Evolutionary conservation across 2,329 filamentous ascomycete genomes (phyloP), one percentile per base, ranked within the genome.

Genomic region (Colletotrichum echinochloae): DNA sequence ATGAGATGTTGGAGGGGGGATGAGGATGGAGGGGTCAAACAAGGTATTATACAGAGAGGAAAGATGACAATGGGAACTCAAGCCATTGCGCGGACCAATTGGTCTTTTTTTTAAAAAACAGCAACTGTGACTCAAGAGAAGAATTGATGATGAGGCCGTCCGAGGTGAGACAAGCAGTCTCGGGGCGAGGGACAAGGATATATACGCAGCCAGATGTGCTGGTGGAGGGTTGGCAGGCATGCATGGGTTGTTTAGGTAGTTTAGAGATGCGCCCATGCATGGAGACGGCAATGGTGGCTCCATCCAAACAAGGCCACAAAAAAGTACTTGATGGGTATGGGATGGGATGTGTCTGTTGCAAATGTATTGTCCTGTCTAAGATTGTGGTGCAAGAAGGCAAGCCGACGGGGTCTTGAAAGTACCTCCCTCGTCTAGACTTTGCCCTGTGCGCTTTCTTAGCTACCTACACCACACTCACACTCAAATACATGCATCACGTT

Each of bases 151-250:
- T 73, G 69, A 71, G 55, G 69, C 70, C 65, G 37, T 71, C 60
- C 65, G 60, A 69, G 65, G 54, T 48, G 76, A 77, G 75, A 74
- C 77, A 76, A 54, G 76, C 74, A 33, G 46, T 49, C 60, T 77
- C 77, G 79, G 79, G 79, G 80, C 80, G 80, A 77, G 76, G 80
- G 78, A 78, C 79, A 80, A 79, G 79, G 81, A 85, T 85, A 86
- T 85, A 85, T 84, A 60, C 57, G 57, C 30, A 85, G 79, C 75
- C 77, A 77, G 76, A 60, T 71, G 62, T 61, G 60, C 65, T 60
- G 60, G 69, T 65, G 60, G 66, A 39, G 60, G 60, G 60, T 51
- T 54, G 60, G 65, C 51, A 61, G 65, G 33, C 65, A 54, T 57
- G 67, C 65, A 63, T 63, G 57, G 59, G 61, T 59, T 57, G 56